Base-by-base conservation (phyloP, 2,329 filamentous ascomycete genomes). In the Spiromastix sp. region DNA sequence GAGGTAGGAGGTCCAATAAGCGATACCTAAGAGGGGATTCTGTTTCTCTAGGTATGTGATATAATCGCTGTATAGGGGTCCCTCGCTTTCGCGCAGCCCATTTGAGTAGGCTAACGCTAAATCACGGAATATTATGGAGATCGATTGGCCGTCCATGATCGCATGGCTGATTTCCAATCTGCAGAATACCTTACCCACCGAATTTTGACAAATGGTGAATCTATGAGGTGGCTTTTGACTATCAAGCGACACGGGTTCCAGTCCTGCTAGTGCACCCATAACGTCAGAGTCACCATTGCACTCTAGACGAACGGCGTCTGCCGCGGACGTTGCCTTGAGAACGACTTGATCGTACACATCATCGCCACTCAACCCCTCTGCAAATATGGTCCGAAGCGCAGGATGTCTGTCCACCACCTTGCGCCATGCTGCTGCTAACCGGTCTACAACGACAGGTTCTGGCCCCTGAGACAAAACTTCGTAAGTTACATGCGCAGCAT, bases 131-230 rank as follows among this genome's bases (percentile, higher is more conserved):
- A 66, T 42, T 30, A 62, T 59, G 2, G 56, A 49, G 15, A 63
- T 55, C 0, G 63, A 66, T n/a, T 51, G 55, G 1, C 63, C 64
- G 42, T 68, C 64, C 38, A 55, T 59, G 36, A 67, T 59, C 8
- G 57, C 58, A 41, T 67, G 64, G 40, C 57, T 66, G 29, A 67
- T 54, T 30, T 67, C 63, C 5, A 67, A 45, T 32, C 58, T 60
- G 20, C 56, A 51, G 42, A 56, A 56, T 0, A 61, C 42, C 28
- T 40, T 40, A 9, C 40, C 44, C 1, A 39, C 32, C 12, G 41
- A 47, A 15, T 53, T 56, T 42, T 53, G 54, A 36, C 51, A 57
- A 16, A 63, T 48, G 1, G 51, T 56, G 16, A 62, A 41, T 13
- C 50, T 53, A 41, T 66, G 56, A 30, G 61, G 54, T 4, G 59